A percentile compares a stretch with the other conserved stretches of the same genome.
phyloP scores from a whole-genome alignment of 2,329 filamentous ascomycete genomes.

The Cercospora nicotianae region DNA sequence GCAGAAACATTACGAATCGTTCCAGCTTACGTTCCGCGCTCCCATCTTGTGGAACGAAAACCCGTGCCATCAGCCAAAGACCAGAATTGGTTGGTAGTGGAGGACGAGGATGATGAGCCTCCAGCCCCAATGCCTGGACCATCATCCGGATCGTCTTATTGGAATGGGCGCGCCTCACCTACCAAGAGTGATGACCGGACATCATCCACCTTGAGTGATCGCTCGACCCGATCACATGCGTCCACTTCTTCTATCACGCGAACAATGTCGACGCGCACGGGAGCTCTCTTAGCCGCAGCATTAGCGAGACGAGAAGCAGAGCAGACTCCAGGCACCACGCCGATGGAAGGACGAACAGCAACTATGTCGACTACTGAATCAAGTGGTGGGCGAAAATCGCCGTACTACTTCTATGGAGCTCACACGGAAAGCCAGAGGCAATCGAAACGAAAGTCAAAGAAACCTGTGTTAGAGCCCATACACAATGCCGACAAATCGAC shows the following conservation, averaged over 20 bases:
- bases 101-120: slow-evolving; percentile 19
- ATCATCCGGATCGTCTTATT: slow-evolving; percentile 7
- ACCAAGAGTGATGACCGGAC: slow-evolving; percentile 58
- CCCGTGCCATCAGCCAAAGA: slow-evolving; percentile 26
- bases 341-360: slow-evolving; percentile 30
- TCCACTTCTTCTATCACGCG: slow-evolving; percentile 47
- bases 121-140: background rate
- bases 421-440: slow-evolving; percentile 16
- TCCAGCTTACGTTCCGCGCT: slow-evolving; percentile 27
- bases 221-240: slow-evolving; percentile 47
- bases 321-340: slow-evolving; percentile 14
- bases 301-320: slow-evolving; percentile 22
- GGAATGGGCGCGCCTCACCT: slow-evolving; percentile 46
- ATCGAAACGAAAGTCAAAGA: slow-evolving; percentile 4
- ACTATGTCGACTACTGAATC: slow-evolving; percentile 27
- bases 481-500: slow-evolving; percentile 25
- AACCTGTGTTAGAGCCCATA: slow-evolving; percentile 11
- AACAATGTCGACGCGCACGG: slow-evolving; percentile 49
- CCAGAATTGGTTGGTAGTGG: slow-evolving; percentile 35
- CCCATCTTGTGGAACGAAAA: slow-evolving; percentile 18
- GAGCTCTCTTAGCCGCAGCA: slow-evolving; percentile 40
- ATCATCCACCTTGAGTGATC: slow-evolving; percentile 57
- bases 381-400: slow-evolving; percentile 41
- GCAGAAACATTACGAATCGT: slow-evolving; percentile 33
- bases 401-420: slow-evolving; percentile 28